Evolutionary conservation across 371 early-diverging fungal genomes (phyloP).

Genomic region (Mucor ambiguus): DNA sequence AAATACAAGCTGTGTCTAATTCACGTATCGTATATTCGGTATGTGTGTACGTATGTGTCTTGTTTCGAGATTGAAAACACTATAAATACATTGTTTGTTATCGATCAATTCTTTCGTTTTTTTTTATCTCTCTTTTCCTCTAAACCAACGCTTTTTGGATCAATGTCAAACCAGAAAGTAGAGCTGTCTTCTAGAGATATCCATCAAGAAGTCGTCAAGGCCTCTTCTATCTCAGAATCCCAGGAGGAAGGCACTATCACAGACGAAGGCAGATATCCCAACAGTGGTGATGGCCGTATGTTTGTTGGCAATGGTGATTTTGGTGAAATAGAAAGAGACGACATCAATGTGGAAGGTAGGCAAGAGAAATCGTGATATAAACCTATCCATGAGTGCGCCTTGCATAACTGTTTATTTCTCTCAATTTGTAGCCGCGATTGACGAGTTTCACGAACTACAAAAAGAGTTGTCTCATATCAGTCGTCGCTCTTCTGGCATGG

Average conservation of each 20-base stretch:
- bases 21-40: background rate
- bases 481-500: background rate
- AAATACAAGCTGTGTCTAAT: background rate
- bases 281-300: background rate
- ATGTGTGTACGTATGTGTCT: too few species aligned
- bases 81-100: background rate
- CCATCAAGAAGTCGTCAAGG: background rate
- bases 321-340: slow-evolving; percentile 15
- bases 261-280: background rate
- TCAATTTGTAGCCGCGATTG: slow-evolving; percentile 14
- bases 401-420: background rate
- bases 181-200: background rate
- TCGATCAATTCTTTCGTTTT: background rate
- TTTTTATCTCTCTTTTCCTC: background rate
- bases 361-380: background rate
- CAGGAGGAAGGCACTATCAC: slow-evolving; percentile 10
- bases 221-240: background rate
- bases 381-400: too few species aligned
- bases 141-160: background rate
- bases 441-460: slow-evolving; percentile 17
- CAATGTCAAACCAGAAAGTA: background rate
- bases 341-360: slow-evolving; percentile 25
- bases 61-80: background rate
- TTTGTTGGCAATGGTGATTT: slow-evolving; percentile 8
- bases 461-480: slow-evolving; percentile 21